Conservation (phyloP, 2,329 filamentous ascomycete genomes). For the Claviceps lovelessii region DNA sequence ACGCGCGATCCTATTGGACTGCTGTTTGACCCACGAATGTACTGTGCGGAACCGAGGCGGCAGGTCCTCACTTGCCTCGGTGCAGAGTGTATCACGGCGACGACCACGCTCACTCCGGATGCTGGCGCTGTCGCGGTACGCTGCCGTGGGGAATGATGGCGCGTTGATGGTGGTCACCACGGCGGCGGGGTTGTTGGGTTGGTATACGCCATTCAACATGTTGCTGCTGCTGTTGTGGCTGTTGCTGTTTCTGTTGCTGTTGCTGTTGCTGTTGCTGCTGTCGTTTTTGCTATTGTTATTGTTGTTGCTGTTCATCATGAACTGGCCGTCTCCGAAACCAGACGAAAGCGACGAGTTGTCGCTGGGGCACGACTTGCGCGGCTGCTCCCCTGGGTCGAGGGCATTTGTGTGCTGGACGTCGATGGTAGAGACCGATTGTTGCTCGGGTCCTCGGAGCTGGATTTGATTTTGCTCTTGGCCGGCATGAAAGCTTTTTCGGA, state of each 20-base stretch:
- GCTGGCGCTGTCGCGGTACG: constrained; percentile 6
- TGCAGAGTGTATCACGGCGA: constrained; percentile 36
- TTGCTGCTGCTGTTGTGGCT: no score
- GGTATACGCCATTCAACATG: constrained; percentile 12
- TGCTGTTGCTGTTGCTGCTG: not conserved
- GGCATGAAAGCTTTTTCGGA: constrained; percentile 2
- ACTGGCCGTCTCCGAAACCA: constrained; percentile 48
- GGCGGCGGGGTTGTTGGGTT: constrained; percentile 6
- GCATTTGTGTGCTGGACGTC: constrained; percentile 7
- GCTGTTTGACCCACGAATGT: constrained; percentile 51
- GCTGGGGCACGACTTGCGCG: constrained; percentile 25
- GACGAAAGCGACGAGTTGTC: constrained; percentile 48
- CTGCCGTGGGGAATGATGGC: constrained; percentile 4
- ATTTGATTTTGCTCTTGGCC: not conserved
- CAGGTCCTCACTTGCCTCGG: constrained; percentile 37
- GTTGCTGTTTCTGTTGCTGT: not conserved
- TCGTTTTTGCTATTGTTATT: not conserved
- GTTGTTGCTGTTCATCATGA: constrained; percentile 24
- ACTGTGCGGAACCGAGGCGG: constrained; percentile 43
- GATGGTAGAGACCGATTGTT: constrained; percentile 2
- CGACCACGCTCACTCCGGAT: not conserved
- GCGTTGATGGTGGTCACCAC: constrained; percentile 8
- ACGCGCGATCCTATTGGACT: constrained; percentile 38
- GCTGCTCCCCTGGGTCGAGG: constrained; percentile 8
- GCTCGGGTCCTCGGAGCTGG: not conserved